A percentile compares a stretch with the other conserved stretches of the same genome.
Conservation (phyloP, 2,329 filamentous ascomycete species). For the Beauveria sp. region DNA sequence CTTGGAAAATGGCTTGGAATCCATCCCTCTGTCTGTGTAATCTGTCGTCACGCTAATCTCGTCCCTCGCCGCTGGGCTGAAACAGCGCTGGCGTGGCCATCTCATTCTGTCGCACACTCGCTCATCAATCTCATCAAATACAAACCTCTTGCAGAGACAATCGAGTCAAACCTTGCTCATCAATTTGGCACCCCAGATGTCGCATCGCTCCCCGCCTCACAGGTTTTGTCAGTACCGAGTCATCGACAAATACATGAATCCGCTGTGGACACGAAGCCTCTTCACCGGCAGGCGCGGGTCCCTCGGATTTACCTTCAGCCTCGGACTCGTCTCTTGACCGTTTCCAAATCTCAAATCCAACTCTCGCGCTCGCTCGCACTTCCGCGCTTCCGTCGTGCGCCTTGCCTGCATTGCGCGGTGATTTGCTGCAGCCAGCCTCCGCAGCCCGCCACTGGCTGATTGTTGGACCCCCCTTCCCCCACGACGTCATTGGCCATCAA, state of each 20-base stretch:
- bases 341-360: neutral
- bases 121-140: neutral
- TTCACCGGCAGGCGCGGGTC: neutral
- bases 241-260: neutral
- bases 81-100: constrained; percentile 1
- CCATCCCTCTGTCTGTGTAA: neutral
- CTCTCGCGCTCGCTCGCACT: neutral
- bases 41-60: neutral
- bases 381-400: neutral
- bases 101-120: neutral
- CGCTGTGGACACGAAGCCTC: neutral
- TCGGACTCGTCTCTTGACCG: constrained; percentile 3
- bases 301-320: neutral
- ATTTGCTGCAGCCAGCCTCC: too few relatives aligned
- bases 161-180: neutral
- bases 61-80: neutral
- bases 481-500: too few relatives aligned
- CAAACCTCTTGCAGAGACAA: neutral
- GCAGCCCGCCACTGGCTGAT: too few relatives aligned
- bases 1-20: neutral
- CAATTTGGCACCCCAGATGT: neutral
- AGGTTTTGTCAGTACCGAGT: too few relatives aligned
- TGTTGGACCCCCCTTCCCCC: too few relatives aligned
- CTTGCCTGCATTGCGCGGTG: too few relatives aligned
- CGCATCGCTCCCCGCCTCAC: neutral